phyloP scores from a whole-genome alignment of 1,284 basidiomycete genomes.

The Ganoderma lingzhi region DNA sequence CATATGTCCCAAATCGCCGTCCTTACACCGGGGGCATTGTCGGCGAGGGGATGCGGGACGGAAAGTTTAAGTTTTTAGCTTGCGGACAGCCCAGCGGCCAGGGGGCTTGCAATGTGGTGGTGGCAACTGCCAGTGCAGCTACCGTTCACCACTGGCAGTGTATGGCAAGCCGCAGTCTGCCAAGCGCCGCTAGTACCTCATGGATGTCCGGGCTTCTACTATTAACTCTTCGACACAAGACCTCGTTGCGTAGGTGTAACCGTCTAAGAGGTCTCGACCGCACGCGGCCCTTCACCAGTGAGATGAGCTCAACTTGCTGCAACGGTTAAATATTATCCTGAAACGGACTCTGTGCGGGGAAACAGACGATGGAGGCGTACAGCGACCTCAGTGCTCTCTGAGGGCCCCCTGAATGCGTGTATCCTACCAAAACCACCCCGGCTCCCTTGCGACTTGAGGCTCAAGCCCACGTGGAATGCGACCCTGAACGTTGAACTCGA shows the following conservation, averaged over 20 bases:
- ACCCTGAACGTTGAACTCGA: not conserved
- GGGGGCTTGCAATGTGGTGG: not conserved
- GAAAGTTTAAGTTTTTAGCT: not conserved
- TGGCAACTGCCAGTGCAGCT: not conserved
- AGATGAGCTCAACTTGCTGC: not conserved
- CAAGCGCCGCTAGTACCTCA: not conserved
- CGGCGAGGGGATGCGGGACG: not conserved
- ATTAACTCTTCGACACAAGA: not conserved
- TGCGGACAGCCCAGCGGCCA: not conserved
- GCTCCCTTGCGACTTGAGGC: not conserved
- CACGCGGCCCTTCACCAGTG: not conserved
- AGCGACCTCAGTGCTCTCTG: not conserved
- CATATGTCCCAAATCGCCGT: not conserved
- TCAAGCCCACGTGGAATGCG: not conserved
- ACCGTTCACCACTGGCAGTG: not conserved
- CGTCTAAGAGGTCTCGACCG: no score
- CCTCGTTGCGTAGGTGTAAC: not conserved
- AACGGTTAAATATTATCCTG: not conserved
- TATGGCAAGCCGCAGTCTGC: not conserved
- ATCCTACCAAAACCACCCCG: not conserved
- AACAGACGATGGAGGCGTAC: not conserved
- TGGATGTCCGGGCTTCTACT: not conserved
- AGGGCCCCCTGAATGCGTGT: not conserved
- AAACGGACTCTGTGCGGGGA: not conserved
- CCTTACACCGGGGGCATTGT: not conserved